Evolutionary conservation across 106 monocot species (phyloP).

Genomic region (Dioscorea dumetorum): DNA sequence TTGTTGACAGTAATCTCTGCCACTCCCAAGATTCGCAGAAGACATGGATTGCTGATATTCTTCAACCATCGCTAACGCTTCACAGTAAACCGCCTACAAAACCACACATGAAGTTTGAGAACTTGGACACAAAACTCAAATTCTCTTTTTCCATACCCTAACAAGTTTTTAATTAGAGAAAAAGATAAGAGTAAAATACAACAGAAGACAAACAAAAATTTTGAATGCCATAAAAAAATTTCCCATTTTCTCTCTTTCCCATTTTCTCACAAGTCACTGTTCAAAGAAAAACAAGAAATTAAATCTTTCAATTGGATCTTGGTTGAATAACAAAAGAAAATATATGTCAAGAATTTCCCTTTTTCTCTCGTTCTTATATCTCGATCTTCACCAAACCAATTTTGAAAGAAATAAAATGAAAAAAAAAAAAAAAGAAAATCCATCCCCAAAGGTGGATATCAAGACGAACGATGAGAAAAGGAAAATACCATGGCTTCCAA

Average conservation of each 20-base stretch:
- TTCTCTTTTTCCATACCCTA: too few relatives aligned
- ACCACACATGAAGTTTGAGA: neutral
- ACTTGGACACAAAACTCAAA: too few relatives aligned
- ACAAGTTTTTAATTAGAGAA: too few relatives aligned
- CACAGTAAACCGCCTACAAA: slow-evolving; percentile 56
- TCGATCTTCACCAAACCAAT: too few relatives aligned
- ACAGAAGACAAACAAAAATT: too few relatives aligned
- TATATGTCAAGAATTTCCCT: too few relatives aligned
- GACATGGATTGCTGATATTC: slow-evolving; percentile 63
- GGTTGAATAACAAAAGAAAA: too few relatives aligned
- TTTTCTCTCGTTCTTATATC: too few relatives aligned
- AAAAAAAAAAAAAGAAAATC: slow-evolving; percentile 1
- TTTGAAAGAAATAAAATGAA: neutral
- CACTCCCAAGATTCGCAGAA: slow-evolving; percentile 21
- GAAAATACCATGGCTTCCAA: slow-evolving; percentile 73
- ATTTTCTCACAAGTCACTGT: too few relatives aligned
- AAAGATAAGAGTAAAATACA: too few relatives aligned
- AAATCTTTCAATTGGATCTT: neutral
- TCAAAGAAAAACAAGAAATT: neutral
- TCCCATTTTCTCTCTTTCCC: neutral
- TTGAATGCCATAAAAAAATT: too few relatives aligned
- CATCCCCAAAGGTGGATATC: slow-evolving; percentile 3
- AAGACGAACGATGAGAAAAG: neutral
- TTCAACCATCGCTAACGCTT: slow-evolving; percentile 75
- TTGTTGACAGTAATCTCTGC: slow-evolving; percentile 43